Percentiles rank a stretch among this genome's conserved stretches.
phyloP scores from a whole-genome alignment of 2,329 filamentous ascomycete genomes.

The Venturia oleaginea region DNA sequence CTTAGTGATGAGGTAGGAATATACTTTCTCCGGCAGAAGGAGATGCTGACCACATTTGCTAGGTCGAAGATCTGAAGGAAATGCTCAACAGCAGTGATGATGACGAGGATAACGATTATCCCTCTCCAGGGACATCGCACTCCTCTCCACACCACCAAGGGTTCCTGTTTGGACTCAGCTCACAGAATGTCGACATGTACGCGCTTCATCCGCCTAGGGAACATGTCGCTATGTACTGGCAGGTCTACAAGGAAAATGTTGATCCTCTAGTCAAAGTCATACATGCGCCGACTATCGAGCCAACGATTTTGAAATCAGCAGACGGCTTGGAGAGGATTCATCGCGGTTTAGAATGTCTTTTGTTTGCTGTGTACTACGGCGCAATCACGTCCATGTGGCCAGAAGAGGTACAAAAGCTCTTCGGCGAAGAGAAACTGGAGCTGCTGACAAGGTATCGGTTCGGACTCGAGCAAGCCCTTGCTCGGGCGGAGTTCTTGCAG shows the following conservation, averaged over 20 bases:
- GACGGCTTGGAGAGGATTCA: slow-evolving; percentile 50
- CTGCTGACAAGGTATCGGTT: slow-evolving; percentile 51
- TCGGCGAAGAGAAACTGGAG: slow-evolving; percentile 43
- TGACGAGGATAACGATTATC: slow-evolving; percentile 45
- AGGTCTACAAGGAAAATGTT: slow-evolving; percentile 62
- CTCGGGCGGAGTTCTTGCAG: slow-evolving; percentile 52
- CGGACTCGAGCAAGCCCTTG: slow-evolving; percentile 53
- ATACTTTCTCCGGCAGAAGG: neutral
- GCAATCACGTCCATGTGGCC: slow-evolving; percentile 44
- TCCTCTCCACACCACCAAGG: slow-evolving; percentile 50
- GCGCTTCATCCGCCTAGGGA: slow-evolving; percentile 56
- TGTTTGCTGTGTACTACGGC: slow-evolving; percentile 55
- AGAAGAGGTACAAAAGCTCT: slow-evolving; percentile 37
- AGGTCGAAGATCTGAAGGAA: slow-evolving; percentile 55
- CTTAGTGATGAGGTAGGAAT: slow-evolving; percentile 59
- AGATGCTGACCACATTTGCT: neutral
- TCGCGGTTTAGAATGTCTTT: slow-evolving; percentile 47
- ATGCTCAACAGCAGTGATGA: slow-evolving; percentile 53
- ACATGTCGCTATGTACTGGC: slow-evolving; percentile 60
- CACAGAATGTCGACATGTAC: slow-evolving; percentile 57
- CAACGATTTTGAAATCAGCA: slow-evolving; percentile 51
- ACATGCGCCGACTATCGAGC: slow-evolving; percentile 58
- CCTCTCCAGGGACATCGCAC: slow-evolving; percentile 27
- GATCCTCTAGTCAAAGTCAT: slow-evolving; percentile 64
- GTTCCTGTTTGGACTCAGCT: slow-evolving; percentile 66